A percentile compares a stretch with the other conserved stretches of the same genome.
Evolutionary conservation across 2,329 filamentous ascomycete genomes (phyloP).

Genomic region (Diaporthe ilicicola): DNA sequence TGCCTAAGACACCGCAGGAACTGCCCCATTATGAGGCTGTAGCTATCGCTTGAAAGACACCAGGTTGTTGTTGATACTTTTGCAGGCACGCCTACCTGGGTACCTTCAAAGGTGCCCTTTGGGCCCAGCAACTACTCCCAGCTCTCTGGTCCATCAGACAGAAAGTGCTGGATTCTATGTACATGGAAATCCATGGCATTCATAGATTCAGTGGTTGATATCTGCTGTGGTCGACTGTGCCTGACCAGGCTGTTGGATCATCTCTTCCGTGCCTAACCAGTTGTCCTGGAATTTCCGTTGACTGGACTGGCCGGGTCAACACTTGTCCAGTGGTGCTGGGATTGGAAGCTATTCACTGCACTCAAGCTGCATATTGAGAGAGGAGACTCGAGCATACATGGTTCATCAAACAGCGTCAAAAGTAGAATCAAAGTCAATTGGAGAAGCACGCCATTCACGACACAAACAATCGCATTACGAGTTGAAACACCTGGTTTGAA

Average conservation of each 20-base stretch:
- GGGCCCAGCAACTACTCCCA: not conserved
- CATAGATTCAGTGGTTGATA: too few relatives aligned
- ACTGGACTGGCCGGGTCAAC: not conserved
- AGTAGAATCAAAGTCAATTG: not conserved
- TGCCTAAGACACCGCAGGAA: not conserved
- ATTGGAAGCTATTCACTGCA: not conserved
- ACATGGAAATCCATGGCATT: too few relatives aligned
- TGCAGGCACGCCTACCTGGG: not conserved
- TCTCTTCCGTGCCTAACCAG: too few relatives aligned
- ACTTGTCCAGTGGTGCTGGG: not conserved
- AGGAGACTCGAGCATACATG: not conserved
- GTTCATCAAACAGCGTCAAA: not conserved
- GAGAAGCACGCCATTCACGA: not conserved
- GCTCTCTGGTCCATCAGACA: not conserved
- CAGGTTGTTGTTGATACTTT: not conserved
- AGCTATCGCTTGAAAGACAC: not conserved
- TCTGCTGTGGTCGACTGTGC: too few relatives aligned
- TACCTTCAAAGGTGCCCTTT: not conserved
- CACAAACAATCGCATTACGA: not conserved
- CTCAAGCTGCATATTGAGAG: not conserved
- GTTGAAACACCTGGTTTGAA: not conserved
- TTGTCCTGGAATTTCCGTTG: not conserved
- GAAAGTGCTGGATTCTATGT: too few relatives aligned
- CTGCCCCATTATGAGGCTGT: not conserved
- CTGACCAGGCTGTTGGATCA: too few relatives aligned